Evolutionary conservation across 257 asterid species (phyloP).

Genomic region (Capsicum pubescens): DNA sequence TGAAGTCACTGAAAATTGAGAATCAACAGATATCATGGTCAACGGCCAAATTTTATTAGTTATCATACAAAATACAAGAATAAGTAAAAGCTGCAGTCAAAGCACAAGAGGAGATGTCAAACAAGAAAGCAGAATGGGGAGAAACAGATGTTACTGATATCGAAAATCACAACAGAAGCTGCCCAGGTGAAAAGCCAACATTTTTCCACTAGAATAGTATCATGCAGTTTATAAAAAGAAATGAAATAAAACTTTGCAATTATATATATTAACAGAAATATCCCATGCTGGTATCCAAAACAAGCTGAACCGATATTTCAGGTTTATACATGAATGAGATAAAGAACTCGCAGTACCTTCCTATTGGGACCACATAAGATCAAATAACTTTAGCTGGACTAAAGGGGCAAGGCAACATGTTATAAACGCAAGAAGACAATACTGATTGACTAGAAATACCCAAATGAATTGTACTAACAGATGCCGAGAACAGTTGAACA

Average conservation of each 20-base stretch:
- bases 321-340: neutral
- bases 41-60: slow-evolving; percentile 5
- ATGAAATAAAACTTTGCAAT: neutral
- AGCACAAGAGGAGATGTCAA: slow-evolving; percentile 9
- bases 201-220: neutral
- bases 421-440: neutral
- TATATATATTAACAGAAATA: neutral
- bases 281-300: slow-evolving; percentile 1
- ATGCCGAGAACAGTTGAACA: neutral
- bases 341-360: neutral
- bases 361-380: neutral
- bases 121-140: neutral
- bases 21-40: slow-evolving; percentile 20
- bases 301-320: neutral
- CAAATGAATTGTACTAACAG: neutral
- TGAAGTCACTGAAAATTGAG: slow-evolving; percentile 20
- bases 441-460: neutral
- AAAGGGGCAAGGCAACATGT: neutral
- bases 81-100: slow-evolving; percentile 1
- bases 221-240: slow-evolving; percentile 10
- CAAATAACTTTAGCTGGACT: slow-evolving; percentile 4
- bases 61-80: slow-evolving; percentile 11
- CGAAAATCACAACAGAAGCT: neutral
- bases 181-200: slow-evolving; percentile 15
- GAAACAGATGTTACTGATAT: neutral